phyloP scores from a whole-genome alignment of 164 flowering plant genomes.

The Magnolia sinica region DNA sequence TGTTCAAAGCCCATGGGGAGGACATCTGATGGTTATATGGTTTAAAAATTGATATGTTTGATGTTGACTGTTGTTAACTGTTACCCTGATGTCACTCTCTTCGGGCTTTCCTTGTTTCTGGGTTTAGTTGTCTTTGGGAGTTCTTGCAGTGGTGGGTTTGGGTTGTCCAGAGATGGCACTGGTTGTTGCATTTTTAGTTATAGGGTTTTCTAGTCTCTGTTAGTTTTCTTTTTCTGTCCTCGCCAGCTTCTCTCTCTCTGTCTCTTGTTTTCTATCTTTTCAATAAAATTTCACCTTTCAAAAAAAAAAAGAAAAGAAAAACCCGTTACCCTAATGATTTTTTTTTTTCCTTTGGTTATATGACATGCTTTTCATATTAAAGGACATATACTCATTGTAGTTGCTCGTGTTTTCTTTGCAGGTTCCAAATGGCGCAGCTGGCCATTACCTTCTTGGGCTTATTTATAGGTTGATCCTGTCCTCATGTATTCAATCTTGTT shows the following conservation, averaged over 20 bases:
- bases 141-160: too few relatives aligned
- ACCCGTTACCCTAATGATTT: neutral
- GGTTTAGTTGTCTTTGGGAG: neutral
- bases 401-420: conserved; percentile 27
- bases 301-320: too few relatives aligned
- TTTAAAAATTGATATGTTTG: neutral
- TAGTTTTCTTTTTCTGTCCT: too few relatives aligned
- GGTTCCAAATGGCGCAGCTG: conserved; percentile 99
- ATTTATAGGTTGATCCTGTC: conserved; percentile 62
- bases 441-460: conserved; percentile 97
- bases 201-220: too few relatives aligned
- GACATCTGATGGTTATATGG: neutral
- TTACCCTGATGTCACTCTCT: neutral
- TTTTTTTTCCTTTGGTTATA: neutral
- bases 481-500: conserved; percentile 1
- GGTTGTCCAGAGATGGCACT: too few relatives aligned
- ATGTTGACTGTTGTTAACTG: neutral
- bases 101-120: neutral
- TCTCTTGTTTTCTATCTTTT: too few relatives aligned
- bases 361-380: conserved; percentile 2
- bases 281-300: too few relatives aligned
- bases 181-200: too few relatives aligned
- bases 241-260: too few relatives aligned
- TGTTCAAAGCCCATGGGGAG: too few relatives aligned
- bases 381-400: neutral